Evolutionary conservation across 805 yeast species (phyloP).

Genomic region (Wickerhamomyces tratensis): DNA sequence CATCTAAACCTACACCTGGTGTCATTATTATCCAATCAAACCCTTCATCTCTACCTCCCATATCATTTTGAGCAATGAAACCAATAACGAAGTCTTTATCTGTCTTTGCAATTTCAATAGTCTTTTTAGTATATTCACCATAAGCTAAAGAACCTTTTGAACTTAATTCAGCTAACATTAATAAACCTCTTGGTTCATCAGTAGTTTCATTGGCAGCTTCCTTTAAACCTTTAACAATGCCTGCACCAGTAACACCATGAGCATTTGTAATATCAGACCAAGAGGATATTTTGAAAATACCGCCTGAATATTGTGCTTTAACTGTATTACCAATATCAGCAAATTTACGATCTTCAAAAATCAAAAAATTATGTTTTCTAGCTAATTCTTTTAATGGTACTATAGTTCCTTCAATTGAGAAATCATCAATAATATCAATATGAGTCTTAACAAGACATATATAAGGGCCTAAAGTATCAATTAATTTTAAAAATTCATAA

Average conservation of each 20-base stretch:
- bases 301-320: constrained; percentile 85
- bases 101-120: constrained; percentile 82
- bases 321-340: constrained; percentile 99
- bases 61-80: constrained; percentile 85
- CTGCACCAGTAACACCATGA: constrained; percentile 94
- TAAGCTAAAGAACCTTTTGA: constrained; percentile 90
- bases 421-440: constrained; percentile 87
- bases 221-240: constrained; percentile 81
- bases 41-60: constrained; percentile 77
- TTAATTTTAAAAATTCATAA: constrained; percentile 55
- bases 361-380: constrained; percentile 75
- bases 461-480: constrained; percentile 82
- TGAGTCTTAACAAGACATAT: constrained; percentile 92
- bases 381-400: constrained; percentile 65
- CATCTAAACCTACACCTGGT: constrained; percentile 97
- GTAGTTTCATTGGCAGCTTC: constrained; percentile 65
- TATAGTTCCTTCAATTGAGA: constrained; percentile 71
- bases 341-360: constrained; percentile 95
- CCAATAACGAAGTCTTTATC: constrained; percentile 92
- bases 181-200: constrained; percentile 73
- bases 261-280: constrained; percentile 99
- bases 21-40: constrained; percentile 97
- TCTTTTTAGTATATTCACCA: constrained; percentile 81
- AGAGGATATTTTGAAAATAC: constrained; percentile 77
- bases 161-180: constrained; percentile 93